These are phyloP conservation scores for Nemania sp. DNA, from an alignment of 2,329 filamentous ascomycete species.

Conservation along the genomic window DNA sequence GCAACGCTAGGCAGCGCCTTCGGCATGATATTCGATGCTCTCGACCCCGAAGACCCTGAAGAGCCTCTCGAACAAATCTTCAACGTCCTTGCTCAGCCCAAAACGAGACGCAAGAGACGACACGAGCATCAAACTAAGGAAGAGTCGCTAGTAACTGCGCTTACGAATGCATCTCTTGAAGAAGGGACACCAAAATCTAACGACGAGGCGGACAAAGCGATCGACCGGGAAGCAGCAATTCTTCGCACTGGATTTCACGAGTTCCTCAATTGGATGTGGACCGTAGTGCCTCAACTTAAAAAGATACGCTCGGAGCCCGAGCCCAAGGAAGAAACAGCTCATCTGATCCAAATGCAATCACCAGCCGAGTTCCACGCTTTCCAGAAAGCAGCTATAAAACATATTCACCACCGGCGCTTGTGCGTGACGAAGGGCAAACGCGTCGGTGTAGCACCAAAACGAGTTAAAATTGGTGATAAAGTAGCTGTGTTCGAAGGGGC, in stretches of 20 bases:
- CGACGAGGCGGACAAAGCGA: background rate
- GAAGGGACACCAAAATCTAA: background rate
- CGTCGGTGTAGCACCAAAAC: slow-evolving; percentile 8
- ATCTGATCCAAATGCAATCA: background rate
- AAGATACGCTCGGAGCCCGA: background rate
- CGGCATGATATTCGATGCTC: background rate
- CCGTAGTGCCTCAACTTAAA: background rate
- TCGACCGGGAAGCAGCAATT: background rate
- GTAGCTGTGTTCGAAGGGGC: slow-evolving; percentile 13
- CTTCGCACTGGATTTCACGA: slow-evolving; percentile 13
- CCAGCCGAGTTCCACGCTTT: slow-evolving; percentile 11
- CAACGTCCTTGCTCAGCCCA: slow-evolving; percentile 11
- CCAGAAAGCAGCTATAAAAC: background rate
- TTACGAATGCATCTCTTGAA: background rate
- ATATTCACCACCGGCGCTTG: background rate
- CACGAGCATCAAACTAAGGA: too few species aligned
- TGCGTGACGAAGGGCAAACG: slow-evolving; percentile 7
- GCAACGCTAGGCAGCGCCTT: background rate
- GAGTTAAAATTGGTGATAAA: background rate
- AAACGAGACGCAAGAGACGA: background rate
- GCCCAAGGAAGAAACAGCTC: background rate
- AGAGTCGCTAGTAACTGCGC: background rate
- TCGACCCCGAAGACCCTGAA: slow-evolving; percentile 1
- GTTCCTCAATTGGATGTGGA: slow-evolving; percentile 12
- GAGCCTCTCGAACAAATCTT: slow-evolving; percentile 14